Conservation (phyloP, 2,329 filamentous ascomycete species). For the Epichloe bromicola region DNA sequence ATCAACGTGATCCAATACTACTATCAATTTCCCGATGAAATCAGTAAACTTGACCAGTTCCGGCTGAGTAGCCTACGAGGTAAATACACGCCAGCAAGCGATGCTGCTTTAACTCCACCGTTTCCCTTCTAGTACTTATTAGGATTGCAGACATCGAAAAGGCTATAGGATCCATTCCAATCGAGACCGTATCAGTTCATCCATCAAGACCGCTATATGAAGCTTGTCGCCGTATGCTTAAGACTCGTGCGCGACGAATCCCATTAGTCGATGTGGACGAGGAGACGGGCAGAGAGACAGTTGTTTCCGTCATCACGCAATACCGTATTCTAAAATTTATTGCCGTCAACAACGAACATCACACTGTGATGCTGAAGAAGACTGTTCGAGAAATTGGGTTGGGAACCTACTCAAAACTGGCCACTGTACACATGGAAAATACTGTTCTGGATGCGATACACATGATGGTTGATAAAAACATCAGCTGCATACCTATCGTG, state of each 20-base stretch:
- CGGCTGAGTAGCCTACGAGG: conserved; percentile 82
- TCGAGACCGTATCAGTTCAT: conserved; percentile 93
- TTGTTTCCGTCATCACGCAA: conserved; percentile 94
- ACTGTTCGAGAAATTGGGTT: conserved; percentile 71
- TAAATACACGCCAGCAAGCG: conserved; percentile 27
- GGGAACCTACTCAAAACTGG: conserved; percentile 70
- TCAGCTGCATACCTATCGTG: conserved; percentile 87
- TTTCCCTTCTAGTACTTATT: conserved; percentile 8
- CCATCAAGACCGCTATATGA: conserved; percentile 86
- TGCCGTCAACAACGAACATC: conserved; percentile 75
- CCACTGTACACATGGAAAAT: conserved; percentile 76
- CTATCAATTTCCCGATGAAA: conserved; percentile 86
- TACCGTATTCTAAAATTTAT: conserved; percentile 99
- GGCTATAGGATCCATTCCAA: conserved; percentile 76
- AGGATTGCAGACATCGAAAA: conserved; percentile 69
- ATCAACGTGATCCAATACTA: conserved; percentile 99
- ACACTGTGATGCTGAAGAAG: conserved; percentile 81
- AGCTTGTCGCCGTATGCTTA: conserved; percentile 86
- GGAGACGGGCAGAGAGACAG: conserved; percentile 82
- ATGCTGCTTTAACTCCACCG: not conserved
- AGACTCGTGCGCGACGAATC: conserved; percentile 84
- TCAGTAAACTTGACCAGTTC: conserved; percentile 87
- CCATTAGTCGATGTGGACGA: conserved; percentile 88
- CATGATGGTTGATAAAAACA: conserved; percentile 81
- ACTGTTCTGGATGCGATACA: conserved; percentile 92